These are phyloP conservation scores for Sporothrix pseudoabietina DNA, from an alignment of 2,329 filamentous ascomycete species.

Conservation along the genomic window DNA sequence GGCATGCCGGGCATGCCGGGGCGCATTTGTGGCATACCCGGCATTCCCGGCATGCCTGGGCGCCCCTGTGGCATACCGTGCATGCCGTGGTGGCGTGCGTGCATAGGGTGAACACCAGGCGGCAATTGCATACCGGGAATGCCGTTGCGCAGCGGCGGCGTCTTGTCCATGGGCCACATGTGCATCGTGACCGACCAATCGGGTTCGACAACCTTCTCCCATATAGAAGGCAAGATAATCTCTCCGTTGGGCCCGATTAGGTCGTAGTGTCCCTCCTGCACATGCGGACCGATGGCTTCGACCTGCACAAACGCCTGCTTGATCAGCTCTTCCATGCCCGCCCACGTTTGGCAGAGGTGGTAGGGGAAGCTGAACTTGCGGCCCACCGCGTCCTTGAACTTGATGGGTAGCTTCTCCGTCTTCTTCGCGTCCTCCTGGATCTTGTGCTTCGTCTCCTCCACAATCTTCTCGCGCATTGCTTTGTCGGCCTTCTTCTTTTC, in stretches of 20 bases:
- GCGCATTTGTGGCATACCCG: slow-evolving; percentile 22
- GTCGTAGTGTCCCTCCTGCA: slow-evolving; percentile 78
- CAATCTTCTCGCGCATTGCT: slow-evolving; percentile 53
- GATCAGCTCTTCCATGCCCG: slow-evolving; percentile 84
- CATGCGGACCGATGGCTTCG: slow-evolving; percentile 73
- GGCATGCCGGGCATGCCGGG: slow-evolving; percentile 23
- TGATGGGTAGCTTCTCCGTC: slow-evolving; percentile 72
- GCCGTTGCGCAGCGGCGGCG: slow-evolving; percentile 36
- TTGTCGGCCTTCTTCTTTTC: slow-evolving; percentile 60
- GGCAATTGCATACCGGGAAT: slow-evolving; percentile 19
- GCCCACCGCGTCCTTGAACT: slow-evolving; percentile 88
- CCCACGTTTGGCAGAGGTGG: slow-evolving; percentile 80
- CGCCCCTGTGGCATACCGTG: slow-evolving; percentile 13
- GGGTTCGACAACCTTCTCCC: slow-evolving; percentile 79
- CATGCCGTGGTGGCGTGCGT: slow-evolving; percentile 13
- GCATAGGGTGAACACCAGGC: not conserved
- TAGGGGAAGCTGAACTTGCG: slow-evolving; percentile 93
- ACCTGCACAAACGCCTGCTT: slow-evolving; percentile 82
- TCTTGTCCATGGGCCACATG: slow-evolving; percentile 61
- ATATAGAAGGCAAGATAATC: slow-evolving; percentile 78
- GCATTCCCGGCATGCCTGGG: slow-evolving; percentile 19
- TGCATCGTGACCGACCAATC: slow-evolving; percentile 67
- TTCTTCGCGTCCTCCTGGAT: slow-evolving; percentile 49
- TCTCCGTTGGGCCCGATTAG: slow-evolving; percentile 76
- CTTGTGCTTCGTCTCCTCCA: slow-evolving; percentile 52